Conservation (phyloP, 2,329 filamentous ascomycete genomes). For the Xylariaceae sp. region DNA sequence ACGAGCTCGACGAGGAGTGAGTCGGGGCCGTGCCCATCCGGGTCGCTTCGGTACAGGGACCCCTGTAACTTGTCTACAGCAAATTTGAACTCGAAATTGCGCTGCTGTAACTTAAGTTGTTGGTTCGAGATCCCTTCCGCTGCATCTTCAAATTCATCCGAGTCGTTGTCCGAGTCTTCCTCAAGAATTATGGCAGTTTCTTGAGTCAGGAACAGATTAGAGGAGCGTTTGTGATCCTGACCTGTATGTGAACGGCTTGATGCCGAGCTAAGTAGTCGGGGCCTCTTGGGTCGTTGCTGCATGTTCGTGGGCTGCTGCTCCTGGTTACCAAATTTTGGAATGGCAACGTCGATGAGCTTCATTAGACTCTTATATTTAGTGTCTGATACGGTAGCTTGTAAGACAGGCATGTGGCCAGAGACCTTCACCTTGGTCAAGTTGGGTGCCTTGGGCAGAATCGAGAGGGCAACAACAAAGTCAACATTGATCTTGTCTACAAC, state of each 20-base stretch:
- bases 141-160: slow-evolving; percentile 72
- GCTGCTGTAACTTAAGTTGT: slow-evolving; percentile 79
- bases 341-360: slow-evolving; percentile 93
- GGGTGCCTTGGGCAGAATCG: slow-evolving; percentile 93
- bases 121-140: slow-evolving; percentile 61
- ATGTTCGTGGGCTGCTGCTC: slow-evolving; percentile 41
- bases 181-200: slow-evolving; percentile 82
- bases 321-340: slow-evolving; percentile 76
- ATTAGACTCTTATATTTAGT: slow-evolving; percentile 97
- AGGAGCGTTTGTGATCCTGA: slow-evolving; percentile 65
- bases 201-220: slow-evolving; percentile 73
- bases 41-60: slow-evolving; percentile 86
- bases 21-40: slow-evolving; percentile 77
- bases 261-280: slow-evolving; percentile 53
- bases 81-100: slow-evolving; percentile 96
- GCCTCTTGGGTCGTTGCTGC: slow-evolving; percentile 47
- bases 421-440: slow-evolving; percentile 92
- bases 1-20: slow-evolving; percentile 87
- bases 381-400: slow-evolving; percentile 92
- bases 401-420: slow-evolving; percentile 87
- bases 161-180: slow-evolving; percentile 70
- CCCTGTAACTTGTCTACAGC: slow-evolving; percentile 93
- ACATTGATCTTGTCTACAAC: slow-evolving; percentile 97
- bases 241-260: slow-evolving; percentile 55
- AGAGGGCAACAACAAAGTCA: slow-evolving; percentile 94